Percentiles rank a stretch among this genome's conserved stretches.
phyloP scores from a whole-genome alignment of 1,284 basidiomycete species.

The Sanghuangporus sanghuang region DNA sequence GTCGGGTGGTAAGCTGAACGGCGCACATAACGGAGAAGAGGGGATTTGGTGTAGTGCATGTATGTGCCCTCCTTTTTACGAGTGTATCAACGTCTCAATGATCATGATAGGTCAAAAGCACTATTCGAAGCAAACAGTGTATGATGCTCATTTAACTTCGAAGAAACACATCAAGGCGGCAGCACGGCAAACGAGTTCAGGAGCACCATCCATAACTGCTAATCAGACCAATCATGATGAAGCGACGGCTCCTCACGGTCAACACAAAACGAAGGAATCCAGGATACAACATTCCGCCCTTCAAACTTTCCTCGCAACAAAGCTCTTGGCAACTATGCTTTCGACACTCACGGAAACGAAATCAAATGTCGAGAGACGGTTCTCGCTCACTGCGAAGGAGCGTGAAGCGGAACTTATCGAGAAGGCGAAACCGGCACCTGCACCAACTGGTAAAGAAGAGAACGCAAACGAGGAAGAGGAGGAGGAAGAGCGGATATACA shows the following conservation, averaged over 20 bases:
- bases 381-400: conserved; percentile 94
- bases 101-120: conserved; percentile 73
- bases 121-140: conserved; percentile 97
- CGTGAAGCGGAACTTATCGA: conserved; percentile 91
- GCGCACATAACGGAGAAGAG: conserved; percentile 36
- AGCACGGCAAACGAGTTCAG: conserved; percentile 61
- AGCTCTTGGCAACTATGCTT: conserved; percentile 61
- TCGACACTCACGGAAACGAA: conserved; percentile 84
- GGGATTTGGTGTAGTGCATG: conserved; percentile 97
- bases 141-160: conserved; percentile 91
- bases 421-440: conserved; percentile 63
- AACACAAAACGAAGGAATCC: conserved; percentile 41
- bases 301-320: conserved; percentile 65
- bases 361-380: conserved; percentile 92
- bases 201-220: conserved; percentile 49
- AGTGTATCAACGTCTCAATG: conserved; percentile 2
- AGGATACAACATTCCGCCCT: conserved; percentile 69
- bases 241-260: conserved; percentile 22
- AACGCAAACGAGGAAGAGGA: conserved; percentile 71
- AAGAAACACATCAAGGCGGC: conserved; percentile 93
- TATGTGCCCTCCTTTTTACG: conserved; percentile 38
- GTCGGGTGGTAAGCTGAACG: conserved; percentile 31
- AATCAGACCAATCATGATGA: conserved; percentile 41
- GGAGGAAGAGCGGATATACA: conserved; percentile 94
- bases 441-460: conserved; percentile 37